Evolutionary conservation across 139 green algal genomes (phyloP).

Genomic region (Mychonastes homosphaera): DNA sequence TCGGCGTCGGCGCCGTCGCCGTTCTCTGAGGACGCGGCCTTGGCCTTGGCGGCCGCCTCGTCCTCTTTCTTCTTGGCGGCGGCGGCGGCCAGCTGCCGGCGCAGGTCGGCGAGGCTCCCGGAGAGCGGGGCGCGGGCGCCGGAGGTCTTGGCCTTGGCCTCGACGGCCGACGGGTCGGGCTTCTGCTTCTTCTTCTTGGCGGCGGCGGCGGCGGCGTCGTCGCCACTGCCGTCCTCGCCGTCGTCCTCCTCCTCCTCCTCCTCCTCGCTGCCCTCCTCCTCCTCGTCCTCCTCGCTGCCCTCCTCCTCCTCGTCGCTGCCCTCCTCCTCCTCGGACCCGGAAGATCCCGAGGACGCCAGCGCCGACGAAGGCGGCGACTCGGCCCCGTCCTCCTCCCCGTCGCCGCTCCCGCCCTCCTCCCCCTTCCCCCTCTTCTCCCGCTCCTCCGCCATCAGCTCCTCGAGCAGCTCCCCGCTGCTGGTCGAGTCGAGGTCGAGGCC

Average conservation of each 20-base stretch:
- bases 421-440: conserved; percentile 4
- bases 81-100: conserved; percentile 25
- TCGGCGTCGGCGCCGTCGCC: neutral
- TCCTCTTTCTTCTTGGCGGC: neutral
- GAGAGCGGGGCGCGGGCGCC: neutral
- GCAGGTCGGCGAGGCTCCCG: conserved; percentile 24
- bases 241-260: conserved; percentile 14
- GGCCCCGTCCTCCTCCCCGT: conserved; percentile 13
- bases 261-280: conserved; percentile 6
- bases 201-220: conserved; percentile 4
- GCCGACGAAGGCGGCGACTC: no score
- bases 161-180: neutral
- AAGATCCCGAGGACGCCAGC: no score
- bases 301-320: conserved; percentile 11
- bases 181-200: conserved; percentile 16
- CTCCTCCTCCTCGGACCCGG: conserved; percentile 8
- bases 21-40: no score
- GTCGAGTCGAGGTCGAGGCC: conserved; percentile 22
- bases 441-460: conserved; percentile 2
- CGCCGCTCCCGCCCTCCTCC: neutral
- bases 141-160: neutral
- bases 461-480: neutral
- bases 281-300: neutral
- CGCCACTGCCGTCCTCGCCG: conserved; percentile 12
- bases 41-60: no score